Evolutionary conservation across 805 yeast genomes (phyloP).

Genomic region (Candida lessepsii): DNA sequence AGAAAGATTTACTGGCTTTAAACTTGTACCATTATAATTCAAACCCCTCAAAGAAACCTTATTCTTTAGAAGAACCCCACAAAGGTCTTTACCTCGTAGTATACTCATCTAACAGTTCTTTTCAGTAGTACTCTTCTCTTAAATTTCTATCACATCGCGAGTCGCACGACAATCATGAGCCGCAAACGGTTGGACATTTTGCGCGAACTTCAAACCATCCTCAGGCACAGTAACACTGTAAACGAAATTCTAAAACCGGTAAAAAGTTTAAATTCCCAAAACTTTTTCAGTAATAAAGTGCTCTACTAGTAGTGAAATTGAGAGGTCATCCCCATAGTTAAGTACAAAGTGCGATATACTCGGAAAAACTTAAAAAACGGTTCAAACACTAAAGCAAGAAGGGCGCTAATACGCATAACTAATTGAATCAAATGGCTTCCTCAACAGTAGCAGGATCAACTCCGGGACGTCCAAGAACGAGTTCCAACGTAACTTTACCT

Average conservation of each 20-base stretch:
- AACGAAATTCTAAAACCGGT: background rate
- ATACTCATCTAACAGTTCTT: background rate
- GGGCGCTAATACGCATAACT: background rate
- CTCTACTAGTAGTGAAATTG: no score
- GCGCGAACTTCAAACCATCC: no score
- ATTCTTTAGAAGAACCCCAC: background rate
- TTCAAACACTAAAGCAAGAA: constrained; percentile 1
- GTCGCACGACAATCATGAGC: background rate
- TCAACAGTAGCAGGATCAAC: constrained; percentile 16
- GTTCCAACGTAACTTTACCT: constrained; percentile 17
- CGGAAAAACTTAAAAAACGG: background rate
- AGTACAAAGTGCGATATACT: background rate
- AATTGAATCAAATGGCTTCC: constrained; percentile 6
- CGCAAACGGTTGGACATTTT: background rate
- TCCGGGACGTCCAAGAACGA: constrained; percentile 20
- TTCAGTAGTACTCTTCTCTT: background rate
- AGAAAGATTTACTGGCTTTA: background rate
- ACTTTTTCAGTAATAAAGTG: no score
- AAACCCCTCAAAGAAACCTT: no score
- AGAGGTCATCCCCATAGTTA: no score
- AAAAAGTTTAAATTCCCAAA: background rate
- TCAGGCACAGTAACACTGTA: no score
- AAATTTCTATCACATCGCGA: background rate
- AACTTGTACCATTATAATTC: no score
- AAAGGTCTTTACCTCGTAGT: background rate